Base-by-base conservation (phyloP, 371 early-diverging fungal genomes). In the Mucor mucedo region DNA sequence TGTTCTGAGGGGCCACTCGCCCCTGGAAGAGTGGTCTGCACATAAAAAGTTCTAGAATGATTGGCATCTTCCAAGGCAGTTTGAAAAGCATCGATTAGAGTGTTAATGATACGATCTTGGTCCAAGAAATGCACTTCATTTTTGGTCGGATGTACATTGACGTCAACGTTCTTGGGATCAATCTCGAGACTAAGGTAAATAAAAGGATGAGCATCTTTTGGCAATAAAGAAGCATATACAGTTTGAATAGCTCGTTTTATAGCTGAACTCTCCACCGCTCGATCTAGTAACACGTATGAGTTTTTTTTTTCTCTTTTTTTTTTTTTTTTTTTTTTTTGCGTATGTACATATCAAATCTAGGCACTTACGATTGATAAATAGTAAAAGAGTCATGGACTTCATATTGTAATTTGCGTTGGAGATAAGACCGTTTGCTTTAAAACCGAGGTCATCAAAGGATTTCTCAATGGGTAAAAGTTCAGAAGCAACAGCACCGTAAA, bases 281-380 rank as follows among this genome's bases (percentile, higher is more conserved):
- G 89, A 66, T 95, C 94, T 32, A 63, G 21, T 14, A 47, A 27
- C 4, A 47, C 10, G 11, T 13, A 42, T 42, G n/a, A 13, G n/a
- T 42, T 13, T n/a, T 4, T 42, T 44, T 14, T 44, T 14, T 44
- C n/a, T 44, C 11, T 11, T 44, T 44, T 44, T 44, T 14, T 44
- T 11, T 14, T 44, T 44, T 14, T 44, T 13, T 44, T n/a, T n/a
- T n/a, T n/a, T n/a, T n/a, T n/a, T n/a, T n/a, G n/a, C n/a, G n/a
- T n/a, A n/a, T n/a, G n/a, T n/a, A n/a, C n/a, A n/a, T n/a, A n/a
- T n/a, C 21, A 21, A 21, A 21, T 21, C 21, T 21, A 21, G 21
- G 21, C 21, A 73, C 90, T 58, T 86, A 91, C 91, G 87, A 74
- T 99, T 99, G 70, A 99, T 96, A 70, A 99, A 99, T 10, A 98